Base-by-base conservation (phyloP, 495 filamentous ascomycete species). In the Podospora sp. region DNA sequence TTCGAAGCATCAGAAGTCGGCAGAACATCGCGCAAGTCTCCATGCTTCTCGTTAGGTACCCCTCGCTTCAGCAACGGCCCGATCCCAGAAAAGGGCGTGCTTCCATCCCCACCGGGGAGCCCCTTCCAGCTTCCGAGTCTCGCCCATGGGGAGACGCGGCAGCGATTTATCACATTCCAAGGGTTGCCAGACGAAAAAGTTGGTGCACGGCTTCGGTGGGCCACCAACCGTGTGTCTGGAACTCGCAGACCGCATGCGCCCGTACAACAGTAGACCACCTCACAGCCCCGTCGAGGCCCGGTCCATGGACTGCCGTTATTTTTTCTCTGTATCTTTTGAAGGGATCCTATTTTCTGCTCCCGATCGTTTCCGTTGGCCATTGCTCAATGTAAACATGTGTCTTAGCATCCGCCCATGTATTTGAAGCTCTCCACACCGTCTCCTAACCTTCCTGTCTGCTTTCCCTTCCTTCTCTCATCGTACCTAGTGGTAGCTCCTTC, bases 261-360 rank as follows among this genome's bases (percentile, higher is more conserved):
- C n/a, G n/a, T n/a, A n/a, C 57, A 4, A 60, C 22, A 59, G 56
- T 18, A 21, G 18, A 24, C 8, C 56, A 59, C 21, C 29, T 60
- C 21, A 20, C 57, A 36, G 57, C 29, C 52, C 11, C 26, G 24
- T 60, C 57, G 26, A 60, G 57, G 29, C 26, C 25, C 29, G 29
- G 57, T 36, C 57, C 57, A 35, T 52, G 20, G 16, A 22, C 21
- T 55, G 9, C 52, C 20, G 52, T 2, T 55, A 22, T 35, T 60
- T 22, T 22, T 35, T 36, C 49, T 29, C 20, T 50, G 59, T 62
- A 29, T 22, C 33, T 62, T 29, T 33, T 27, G 22, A n/a, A n/a
- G n/a, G 33, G 65, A 16, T 21, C 58, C 36, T 50, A 62, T 25
- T 57, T 56, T 56, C 53, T 66, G 11, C 57, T 55, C 57, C 65